phyloP scores from a whole-genome alignment of 768 basidiomycete genomes.

The Tubosaeta brunneosetosa region DNA sequence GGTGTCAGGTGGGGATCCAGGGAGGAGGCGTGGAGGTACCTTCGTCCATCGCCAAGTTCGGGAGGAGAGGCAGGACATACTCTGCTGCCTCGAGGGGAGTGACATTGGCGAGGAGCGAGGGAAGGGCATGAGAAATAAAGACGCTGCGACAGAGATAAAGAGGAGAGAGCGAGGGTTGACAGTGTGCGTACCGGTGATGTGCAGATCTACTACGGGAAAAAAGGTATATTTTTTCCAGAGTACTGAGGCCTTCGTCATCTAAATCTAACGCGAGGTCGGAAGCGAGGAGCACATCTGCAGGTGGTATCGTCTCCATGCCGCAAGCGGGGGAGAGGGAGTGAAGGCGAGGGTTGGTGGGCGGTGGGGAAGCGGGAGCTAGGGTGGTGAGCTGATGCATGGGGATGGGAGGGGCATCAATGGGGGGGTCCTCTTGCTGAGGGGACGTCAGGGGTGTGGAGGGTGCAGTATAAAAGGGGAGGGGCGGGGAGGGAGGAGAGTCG shows the following conservation, averaged over 20 bases:
- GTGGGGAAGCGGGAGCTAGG: constrained; percentile 18
- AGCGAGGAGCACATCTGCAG: constrained; percentile 22
- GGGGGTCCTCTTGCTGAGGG: constrained; percentile 36
- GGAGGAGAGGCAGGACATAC: constrained; percentile 90
- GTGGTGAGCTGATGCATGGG: constrained; percentile 16
- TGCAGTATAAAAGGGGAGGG: constrained; percentile 44
- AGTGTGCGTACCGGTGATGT: constrained; percentile 45
- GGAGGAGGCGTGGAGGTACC: constrained; percentile 40
- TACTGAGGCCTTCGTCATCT: constrained; percentile 78
- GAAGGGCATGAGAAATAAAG: constrained; percentile 81
- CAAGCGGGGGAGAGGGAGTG: constrained; percentile 14
- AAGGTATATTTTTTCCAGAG: constrained; percentile 90
- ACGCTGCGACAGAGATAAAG: constrained; percentile 44
- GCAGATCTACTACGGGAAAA: constrained; percentile 73
- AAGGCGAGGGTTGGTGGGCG: constrained; percentile 19
- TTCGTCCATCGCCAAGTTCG: constrained; percentile 78
- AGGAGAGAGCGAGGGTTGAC: background rate
- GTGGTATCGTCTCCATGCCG: constrained; percentile 25
- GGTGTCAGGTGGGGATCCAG: constrained; percentile 4
- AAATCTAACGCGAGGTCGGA: constrained; percentile 37
- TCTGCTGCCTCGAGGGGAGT: constrained; percentile 85
- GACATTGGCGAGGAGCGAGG: constrained; percentile 71
- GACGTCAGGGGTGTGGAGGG: constrained; percentile 43
- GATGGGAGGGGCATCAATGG: constrained; percentile 18
- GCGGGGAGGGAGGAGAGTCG: constrained; percentile 36